Evolutionary conservation across 2,329 filamentous ascomycete genomes (phyloP).

Genomic region (Colletotrichum sp.): DNA sequence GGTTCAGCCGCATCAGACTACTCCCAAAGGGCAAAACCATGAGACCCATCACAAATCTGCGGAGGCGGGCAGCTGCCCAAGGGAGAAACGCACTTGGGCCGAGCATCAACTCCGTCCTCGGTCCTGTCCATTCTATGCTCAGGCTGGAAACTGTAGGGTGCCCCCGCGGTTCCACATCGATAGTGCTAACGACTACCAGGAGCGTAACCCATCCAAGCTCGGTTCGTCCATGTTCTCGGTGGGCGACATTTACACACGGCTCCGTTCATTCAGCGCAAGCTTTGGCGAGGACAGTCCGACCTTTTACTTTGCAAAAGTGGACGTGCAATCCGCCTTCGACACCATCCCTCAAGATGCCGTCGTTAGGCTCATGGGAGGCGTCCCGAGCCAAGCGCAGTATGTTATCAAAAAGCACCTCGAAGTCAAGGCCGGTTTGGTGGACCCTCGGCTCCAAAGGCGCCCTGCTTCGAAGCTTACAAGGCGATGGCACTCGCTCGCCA

Average conservation of each 20-base stretch:
- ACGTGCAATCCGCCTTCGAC: constrained; percentile 92
- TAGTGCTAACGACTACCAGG: constrained; percentile 24
- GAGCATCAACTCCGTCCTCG: constrained; percentile 58
- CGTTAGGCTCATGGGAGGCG: constrained; percentile 67
- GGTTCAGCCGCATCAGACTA: constrained; percentile 79
- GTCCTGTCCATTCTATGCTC: constrained; percentile 77
- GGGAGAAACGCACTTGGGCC: constrained; percentile 60
- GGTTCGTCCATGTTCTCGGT: constrained; percentile 84
- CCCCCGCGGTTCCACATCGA: too few relatives aligned
- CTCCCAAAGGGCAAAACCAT: constrained; percentile 81
- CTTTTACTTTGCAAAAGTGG: constrained; percentile 90
- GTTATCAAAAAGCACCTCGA: constrained; percentile 77
- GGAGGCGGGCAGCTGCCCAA: constrained; percentile 61
- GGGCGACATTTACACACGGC: constrained; percentile 75
- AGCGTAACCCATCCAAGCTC: constrained; percentile 61
- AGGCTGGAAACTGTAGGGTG: constrained; percentile 74
- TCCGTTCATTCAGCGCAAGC: constrained; percentile 70
- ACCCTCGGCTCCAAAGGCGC: constrained; percentile 26
- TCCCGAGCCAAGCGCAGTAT: constrained; percentile 66
- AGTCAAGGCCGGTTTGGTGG: constrained; percentile 54
- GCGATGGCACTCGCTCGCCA: constrained; percentile 60
- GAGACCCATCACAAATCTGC: constrained; percentile 87
- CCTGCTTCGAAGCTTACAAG: constrained; percentile 42
- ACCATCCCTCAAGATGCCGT: constrained; percentile 86
- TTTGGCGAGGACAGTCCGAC: constrained; percentile 43